Base-by-base conservation (phyloP, 2,329 filamentous ascomycete species). In the Penicillium palitans region DNA sequence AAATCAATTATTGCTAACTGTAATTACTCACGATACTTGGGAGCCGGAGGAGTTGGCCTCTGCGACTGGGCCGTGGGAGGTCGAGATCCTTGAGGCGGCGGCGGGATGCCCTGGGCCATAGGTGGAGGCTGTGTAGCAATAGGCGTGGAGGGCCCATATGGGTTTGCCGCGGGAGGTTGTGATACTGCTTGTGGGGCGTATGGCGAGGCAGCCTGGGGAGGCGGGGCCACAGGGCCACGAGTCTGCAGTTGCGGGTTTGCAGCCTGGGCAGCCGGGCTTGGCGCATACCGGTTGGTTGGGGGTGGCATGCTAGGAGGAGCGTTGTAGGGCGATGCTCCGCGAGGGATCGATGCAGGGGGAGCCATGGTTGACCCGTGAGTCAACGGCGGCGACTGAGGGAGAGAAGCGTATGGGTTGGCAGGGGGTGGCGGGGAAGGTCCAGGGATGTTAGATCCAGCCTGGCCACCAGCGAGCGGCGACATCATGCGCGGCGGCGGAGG, bases 301-400 rank as follows among this genome's bases (percentile, higher is more conserved):
- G 90, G 87, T 6, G 85, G 80, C 19, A 81, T 83, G 31, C 87
- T 79, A 7, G 90, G 90, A 54, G 93, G 90, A 39, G 89, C 85
- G 68, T 93, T 91, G 75, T 96, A 97, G 6, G 93, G 93, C 27
- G 93, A 96, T 5, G 89, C 83, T 29, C 89, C 91, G 63, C 91
- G 87, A 24, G 87, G 84, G 52, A 91, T 68, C 7, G 70, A 71
- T 19, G 70, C 83, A 21, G 85, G 83, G 42, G 87, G 81, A 17
- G 66, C 73, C 65, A 77, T 74, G n/a, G 66, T 68, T 67, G 74
- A 64, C 69, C 55, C 55, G 29, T 52, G 44, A 33, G 65, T 67
- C 17, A 70, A 75, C 35, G 79, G 74, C 6, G 76, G 80, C 62
- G 76, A 77, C 70, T 71, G 79, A 59, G 76, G 69, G 49, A 74